A percentile compares a stretch with the other conserved stretches of the same genome.
These are phyloP conservation scores for Prasinococcaceae sp. DNA, from an alignment of 139 green algal species.

Conservation along the genomic window DNA sequence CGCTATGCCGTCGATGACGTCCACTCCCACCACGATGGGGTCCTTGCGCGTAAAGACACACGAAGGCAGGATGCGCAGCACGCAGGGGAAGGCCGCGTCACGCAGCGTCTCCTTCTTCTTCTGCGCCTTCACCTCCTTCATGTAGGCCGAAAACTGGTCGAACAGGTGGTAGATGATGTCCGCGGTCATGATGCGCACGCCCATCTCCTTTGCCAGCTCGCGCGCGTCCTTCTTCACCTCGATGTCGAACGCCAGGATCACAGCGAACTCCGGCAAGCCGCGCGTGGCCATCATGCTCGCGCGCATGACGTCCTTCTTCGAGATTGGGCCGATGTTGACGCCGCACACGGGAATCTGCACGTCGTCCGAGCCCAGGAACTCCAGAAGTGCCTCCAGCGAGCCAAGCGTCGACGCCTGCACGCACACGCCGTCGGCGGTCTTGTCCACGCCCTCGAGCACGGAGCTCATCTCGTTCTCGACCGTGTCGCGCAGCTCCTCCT, in stretches of 20 bases:
- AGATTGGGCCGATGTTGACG: constrained; percentile 93
- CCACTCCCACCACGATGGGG: constrained; percentile 89
- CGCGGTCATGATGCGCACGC: constrained; percentile 86
- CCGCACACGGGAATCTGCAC: constrained; percentile 72
- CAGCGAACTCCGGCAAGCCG: constrained; percentile 69
- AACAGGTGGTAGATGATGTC: constrained; percentile 99
- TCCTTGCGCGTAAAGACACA: constrained; percentile 97
- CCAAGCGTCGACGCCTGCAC: constrained; percentile 94
- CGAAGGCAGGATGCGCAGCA: constrained; percentile 70
- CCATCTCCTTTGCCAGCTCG: constrained; percentile 61
- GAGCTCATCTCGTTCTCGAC: constrained; percentile 61
- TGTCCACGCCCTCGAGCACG: constrained; percentile 44
- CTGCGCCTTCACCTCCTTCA: constrained; percentile 51
- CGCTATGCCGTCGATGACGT: constrained; percentile 62
- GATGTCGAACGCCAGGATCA: constrained; percentile 96
- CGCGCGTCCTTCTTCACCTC: constrained; percentile 52
- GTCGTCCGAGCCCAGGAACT: constrained; percentile 71
- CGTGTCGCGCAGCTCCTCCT: not conserved
- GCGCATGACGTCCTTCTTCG: constrained; percentile 92
- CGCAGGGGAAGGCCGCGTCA: constrained; percentile 83
- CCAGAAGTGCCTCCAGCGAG: constrained; percentile 91
- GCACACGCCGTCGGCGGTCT: constrained; percentile 78
- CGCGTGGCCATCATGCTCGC: constrained; percentile 94
- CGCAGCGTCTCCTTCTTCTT: constrained; percentile 66
- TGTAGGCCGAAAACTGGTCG: constrained; percentile 45